Evolutionary conservation across 345 rosid genomes (phyloP).

Genomic region (Lumnitzera racemosa): DNA sequence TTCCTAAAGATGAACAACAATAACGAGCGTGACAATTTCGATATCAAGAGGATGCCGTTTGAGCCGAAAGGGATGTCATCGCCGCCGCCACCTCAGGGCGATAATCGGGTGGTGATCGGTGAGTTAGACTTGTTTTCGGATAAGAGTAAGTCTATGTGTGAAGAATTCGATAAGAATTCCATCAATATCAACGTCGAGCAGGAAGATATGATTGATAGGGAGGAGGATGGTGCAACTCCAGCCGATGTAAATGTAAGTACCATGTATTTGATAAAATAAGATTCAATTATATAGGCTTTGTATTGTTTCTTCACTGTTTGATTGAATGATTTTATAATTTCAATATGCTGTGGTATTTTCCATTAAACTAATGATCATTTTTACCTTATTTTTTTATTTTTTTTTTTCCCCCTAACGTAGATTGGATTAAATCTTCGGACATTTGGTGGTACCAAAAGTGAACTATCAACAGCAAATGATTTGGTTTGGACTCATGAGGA

Average conservation of each 20-base stretch:
- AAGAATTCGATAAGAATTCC: no score
- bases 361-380: no score
- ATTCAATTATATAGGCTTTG: neutral
- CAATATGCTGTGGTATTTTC: no score
- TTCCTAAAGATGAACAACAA: neutral
- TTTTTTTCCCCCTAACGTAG: constrained; percentile 11
- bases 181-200: neutral
- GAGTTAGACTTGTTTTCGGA: constrained; percentile 39
- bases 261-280: neutral
- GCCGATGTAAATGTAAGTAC: constrained; percentile 29
- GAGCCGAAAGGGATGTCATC: neutral
- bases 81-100: constrained; percentile 6
- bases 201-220: neutral
- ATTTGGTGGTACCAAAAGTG: constrained; percentile 30
- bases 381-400: no score
- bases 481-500: constrained; percentile 32
- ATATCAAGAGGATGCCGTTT: no score
- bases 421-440: constrained; percentile 51
- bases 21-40: no score
- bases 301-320: neutral
- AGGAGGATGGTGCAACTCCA: neutral
- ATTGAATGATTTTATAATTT: neutral
- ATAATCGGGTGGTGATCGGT: constrained; percentile 18
- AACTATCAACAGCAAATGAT: constrained; percentile 44
- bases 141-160: neutral